phyloP scores from a whole-genome alignment of 768 basidiomycete species.

The Hypholoma fasciculare region DNA sequence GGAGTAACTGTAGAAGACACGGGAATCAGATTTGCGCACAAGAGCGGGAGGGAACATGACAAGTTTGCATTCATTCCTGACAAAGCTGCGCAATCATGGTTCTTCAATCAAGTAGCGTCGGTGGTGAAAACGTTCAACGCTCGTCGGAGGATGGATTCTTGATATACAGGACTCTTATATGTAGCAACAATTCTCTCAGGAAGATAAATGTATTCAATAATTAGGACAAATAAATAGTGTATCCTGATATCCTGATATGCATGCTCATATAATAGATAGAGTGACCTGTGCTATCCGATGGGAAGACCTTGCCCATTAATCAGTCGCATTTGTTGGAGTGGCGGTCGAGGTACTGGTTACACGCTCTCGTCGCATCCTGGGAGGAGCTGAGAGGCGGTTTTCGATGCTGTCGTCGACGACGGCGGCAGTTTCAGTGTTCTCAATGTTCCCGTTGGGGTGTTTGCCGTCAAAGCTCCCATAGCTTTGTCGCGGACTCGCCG shows the following conservation, averaged over 20 bases:
- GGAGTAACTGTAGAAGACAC: slow-evolving; percentile 89
- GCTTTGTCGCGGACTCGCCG: slow-evolving; percentile 69
- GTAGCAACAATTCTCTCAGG: slow-evolving; percentile 4
- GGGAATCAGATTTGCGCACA: slow-evolving; percentile 87
- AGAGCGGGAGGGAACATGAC: slow-evolving; percentile 71
- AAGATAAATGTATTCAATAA: slow-evolving; percentile 11
- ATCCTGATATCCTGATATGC: slow-evolving; percentile 3
- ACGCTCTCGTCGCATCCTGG: slow-evolving; percentile 49
- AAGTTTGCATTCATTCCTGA: slow-evolving; percentile 78
- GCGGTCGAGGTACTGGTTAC: slow-evolving; percentile 58
- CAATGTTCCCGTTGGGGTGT: slow-evolving; percentile 26
- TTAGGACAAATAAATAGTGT: slow-evolving; percentile 16
- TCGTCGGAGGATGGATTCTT: slow-evolving; percentile 61
- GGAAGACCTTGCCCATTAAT: neutral
- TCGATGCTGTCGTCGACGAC: slow-evolving; percentile 25
- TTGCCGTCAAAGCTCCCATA: slow-evolving; percentile 49
- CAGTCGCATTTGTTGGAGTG: slow-evolving; percentile 12
- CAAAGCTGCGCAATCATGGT: slow-evolving; percentile 75
- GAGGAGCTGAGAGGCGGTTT: slow-evolving; percentile 27
- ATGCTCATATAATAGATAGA: slow-evolving; percentile 3
- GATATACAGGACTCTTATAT: neutral
- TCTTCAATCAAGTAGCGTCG: slow-evolving; percentile 73
- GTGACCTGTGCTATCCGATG: neutral
- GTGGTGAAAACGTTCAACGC: slow-evolving; percentile 80
- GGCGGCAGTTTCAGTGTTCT: slow-evolving; percentile 13